phyloP scores from a whole-genome alignment of 1,284 basidiomycete genomes.

The Naganishia liquefaciens region DNA sequence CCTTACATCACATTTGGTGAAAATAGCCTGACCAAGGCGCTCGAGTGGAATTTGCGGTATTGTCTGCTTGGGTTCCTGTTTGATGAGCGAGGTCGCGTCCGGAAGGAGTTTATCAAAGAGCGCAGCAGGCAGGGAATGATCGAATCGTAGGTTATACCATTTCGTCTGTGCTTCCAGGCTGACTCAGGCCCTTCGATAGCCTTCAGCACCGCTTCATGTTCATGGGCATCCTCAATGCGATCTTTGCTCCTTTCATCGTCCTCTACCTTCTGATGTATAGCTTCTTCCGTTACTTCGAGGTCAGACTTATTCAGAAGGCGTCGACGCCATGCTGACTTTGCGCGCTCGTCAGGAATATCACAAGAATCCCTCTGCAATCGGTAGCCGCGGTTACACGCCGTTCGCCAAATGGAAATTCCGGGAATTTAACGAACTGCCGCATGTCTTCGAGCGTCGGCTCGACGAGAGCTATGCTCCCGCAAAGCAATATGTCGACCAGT shows the following conservation, averaged over 20 bases:
- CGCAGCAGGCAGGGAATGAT: constrained; percentile 14
- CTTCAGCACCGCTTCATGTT: constrained; percentile 84
- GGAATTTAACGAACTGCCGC: constrained; percentile 97
- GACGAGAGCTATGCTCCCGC: constrained; percentile 85
- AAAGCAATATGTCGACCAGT: constrained; percentile 94
- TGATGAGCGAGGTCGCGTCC: constrained; percentile 78
- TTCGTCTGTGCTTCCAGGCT: background rate
- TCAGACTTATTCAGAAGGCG: constrained; percentile 48
- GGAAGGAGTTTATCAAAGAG: constrained; percentile 84
- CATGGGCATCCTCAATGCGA: constrained; percentile 91
- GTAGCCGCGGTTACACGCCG: constrained; percentile 86
- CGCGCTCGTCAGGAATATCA: constrained; percentile 81
- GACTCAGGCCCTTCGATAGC: constrained; percentile 54
- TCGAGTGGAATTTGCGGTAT: constrained; percentile 96
- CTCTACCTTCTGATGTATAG: constrained; percentile 96
- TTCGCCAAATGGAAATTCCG: constrained; percentile 98
- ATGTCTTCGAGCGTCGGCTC: constrained; percentile 82
- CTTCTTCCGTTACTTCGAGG: constrained; percentile 99
- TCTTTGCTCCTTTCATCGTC: constrained; percentile 96
- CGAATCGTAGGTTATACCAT: constrained; percentile 6
- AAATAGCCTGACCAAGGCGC: constrained; percentile 69
- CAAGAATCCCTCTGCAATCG: constrained; percentile 93
- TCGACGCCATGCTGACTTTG: background rate
- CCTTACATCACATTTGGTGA: constrained; percentile 49
- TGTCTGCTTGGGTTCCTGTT: constrained; percentile 94